Evolutionary conservation across 768 basidiomycete genomes (phyloP).

Genomic region (Dictyophora rubrovolvata): DNA sequence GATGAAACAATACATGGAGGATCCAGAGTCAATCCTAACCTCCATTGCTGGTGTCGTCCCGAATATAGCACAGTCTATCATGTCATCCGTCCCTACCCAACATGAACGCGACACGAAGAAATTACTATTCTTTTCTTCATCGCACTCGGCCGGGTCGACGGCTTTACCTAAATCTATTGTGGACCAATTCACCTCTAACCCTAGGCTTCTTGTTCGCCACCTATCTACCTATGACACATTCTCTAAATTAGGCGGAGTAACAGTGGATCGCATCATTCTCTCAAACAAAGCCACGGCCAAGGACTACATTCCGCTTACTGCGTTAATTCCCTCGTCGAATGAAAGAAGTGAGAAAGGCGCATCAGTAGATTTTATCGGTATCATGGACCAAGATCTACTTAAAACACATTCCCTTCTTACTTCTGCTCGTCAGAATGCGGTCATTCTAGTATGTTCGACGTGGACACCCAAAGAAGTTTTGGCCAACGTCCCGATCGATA

Average conservation of each 20-base stretch:
- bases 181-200: conserved; percentile 44
- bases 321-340: conserved; percentile 35
- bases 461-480: conserved; percentile 72
- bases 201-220: conserved; percentile 45
- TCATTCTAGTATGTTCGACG: conserved; percentile 62
- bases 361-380: conserved; percentile 56
- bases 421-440: conserved; percentile 53
- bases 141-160: conserved; percentile 44
- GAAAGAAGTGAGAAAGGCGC: conserved; percentile 26
- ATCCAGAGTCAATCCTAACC: conserved; percentile 32
- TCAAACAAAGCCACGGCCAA: conserved; percentile 31
- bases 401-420: conserved; percentile 67
- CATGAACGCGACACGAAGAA: conserved; percentile 29
- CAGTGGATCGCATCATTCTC: conserved; percentile 59
- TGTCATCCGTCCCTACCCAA: conserved; percentile 18
- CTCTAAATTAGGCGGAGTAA: conserved; percentile 62
- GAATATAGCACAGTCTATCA: background rate
- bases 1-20: conserved; percentile 40
- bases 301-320: conserved; percentile 41
- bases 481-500: conserved; percentile 49
- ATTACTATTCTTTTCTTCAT: conserved; percentile 51
- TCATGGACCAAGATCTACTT: conserved; percentile 69
- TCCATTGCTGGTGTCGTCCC: conserved; percentile 25
- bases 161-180: conserved; percentile 39
- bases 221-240: conserved; percentile 66